Percentiles rank a stretch among this genome's conserved stretches.
phyloP scores from a whole-genome alignment of 129 eudicot genomes.

The Glebionis coronaria region DNA sequence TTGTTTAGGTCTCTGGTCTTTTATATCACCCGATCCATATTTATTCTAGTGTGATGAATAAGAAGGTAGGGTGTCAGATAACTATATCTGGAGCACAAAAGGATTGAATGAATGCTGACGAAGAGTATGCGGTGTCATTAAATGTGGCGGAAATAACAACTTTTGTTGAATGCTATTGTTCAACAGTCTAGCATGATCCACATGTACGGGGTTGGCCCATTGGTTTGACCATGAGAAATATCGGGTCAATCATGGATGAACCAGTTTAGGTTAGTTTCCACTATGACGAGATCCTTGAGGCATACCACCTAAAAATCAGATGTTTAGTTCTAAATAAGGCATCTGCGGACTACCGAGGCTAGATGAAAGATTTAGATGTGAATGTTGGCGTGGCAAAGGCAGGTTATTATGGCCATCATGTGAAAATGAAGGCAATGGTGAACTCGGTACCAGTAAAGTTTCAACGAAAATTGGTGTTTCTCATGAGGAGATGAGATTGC shows the following conservation, averaged over 20 bases:
- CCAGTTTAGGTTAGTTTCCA: conserved; percentile 38
- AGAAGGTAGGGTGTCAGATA: conserved; percentile 47
- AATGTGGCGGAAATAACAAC: conserved; percentile 44
- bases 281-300: no score
- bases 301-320: no score
- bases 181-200: no score
- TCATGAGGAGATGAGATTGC: conserved; percentile 66
- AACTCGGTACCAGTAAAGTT: conserved; percentile 46
- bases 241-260: conserved; percentile 37
- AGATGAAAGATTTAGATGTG: no score
- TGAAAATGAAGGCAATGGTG: no score
- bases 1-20: no score
- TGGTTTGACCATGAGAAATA: conserved; percentile 40
- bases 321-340: no score
- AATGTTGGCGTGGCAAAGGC: conserved; percentile 41
- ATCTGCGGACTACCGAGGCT: no score
- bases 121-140: conserved; percentile 50
- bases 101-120: conserved; percentile 51
- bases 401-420: conserved; percentile 52
- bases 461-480: conserved; percentile 56
- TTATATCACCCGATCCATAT: no score
- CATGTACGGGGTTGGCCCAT: conserved; percentile 52
- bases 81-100: conserved; percentile 53
- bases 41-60: conserved; percentile 43
- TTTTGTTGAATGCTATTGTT: no score